phyloP scores from a whole-genome alignment of 805 yeast genomes.

The Suhomyces kilbournensis region DNA sequence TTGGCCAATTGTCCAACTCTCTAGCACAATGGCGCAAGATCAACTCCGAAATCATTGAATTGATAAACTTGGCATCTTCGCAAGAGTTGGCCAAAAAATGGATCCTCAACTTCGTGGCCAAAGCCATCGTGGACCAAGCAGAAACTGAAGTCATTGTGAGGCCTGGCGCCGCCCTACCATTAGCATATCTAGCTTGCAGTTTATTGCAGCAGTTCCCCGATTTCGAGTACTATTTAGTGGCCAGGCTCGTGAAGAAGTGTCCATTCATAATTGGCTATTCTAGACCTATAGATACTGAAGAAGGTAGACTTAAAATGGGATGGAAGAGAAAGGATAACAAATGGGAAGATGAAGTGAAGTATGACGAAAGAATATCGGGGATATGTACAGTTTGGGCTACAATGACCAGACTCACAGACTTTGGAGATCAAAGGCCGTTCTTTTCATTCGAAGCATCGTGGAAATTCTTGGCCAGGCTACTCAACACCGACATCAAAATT shows the following conservation, averaged over 20 bases:
- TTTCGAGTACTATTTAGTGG: slow-evolving; percentile 56
- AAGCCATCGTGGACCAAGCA: slow-evolving; percentile 84
- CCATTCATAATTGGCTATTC: slow-evolving; percentile 84
- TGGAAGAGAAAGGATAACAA: slow-evolving; percentile 61
- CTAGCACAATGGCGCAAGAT: slow-evolving; percentile 53
- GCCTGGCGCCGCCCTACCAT: slow-evolving; percentile 73
- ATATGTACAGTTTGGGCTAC: slow-evolving; percentile 78
- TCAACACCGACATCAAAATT: slow-evolving; percentile 52
- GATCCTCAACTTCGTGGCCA: slow-evolving; percentile 79
- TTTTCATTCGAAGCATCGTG: slow-evolving; percentile 48
- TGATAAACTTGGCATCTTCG: slow-evolving; percentile 48
- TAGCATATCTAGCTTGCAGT: slow-evolving; percentile 62
- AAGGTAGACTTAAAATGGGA: slow-evolving; percentile 83
- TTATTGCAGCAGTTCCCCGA: slow-evolving; percentile 50
- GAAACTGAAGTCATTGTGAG: slow-evolving; percentile 86
- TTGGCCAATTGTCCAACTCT: slow-evolving; percentile 87
- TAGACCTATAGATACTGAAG: slow-evolving; percentile 72
- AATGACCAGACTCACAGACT: slow-evolving; percentile 47
- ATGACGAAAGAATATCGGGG: slow-evolving; percentile 85
- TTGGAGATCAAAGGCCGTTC: slow-evolving; percentile 21
- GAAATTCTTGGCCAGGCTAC: slow-evolving; percentile 68
- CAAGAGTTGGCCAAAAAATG: slow-evolving; percentile 60
- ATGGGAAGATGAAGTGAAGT: slow-evolving; percentile 63
- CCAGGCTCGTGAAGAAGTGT: slow-evolving; percentile 88
- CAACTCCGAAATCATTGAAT: slow-evolving; percentile 46